phyloP scores from a whole-genome alignment of 2,329 filamentous ascomycete species.

The Alternaria dauci region DNA sequence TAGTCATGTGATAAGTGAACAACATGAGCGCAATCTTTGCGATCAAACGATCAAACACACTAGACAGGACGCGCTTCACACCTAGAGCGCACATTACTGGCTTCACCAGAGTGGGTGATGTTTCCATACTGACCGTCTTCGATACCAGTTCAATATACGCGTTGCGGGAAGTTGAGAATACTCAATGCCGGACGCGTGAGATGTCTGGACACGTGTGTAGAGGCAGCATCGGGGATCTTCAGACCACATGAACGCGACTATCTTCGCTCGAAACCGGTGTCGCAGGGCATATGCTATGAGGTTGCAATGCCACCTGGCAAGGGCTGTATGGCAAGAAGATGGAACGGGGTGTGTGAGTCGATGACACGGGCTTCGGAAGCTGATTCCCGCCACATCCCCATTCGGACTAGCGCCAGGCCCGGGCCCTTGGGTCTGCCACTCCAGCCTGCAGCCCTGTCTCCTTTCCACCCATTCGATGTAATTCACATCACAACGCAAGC shows the following conservation, averaged over 20 bases:
- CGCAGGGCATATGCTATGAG: no score
- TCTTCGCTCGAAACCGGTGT: no score
- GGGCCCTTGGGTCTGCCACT: background rate
- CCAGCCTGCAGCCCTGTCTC: no score
- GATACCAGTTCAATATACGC: background rate
- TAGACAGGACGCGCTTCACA: background rate
- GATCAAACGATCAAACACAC: background rate
- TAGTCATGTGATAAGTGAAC: no score
- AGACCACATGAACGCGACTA: background rate
- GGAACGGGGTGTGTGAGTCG: background rate
- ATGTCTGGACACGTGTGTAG: no score
- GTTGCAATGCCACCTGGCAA: background rate
- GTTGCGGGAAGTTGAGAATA: background rate
- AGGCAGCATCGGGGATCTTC: no score
- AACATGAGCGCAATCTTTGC: background rate
- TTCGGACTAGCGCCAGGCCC: background rate
- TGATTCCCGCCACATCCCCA: background rate
- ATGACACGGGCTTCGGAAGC: background rate
- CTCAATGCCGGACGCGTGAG: background rate
- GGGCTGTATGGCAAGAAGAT: background rate
- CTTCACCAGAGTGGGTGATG: background rate
- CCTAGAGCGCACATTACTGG: background rate
- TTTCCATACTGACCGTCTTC: no score
- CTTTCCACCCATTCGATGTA: background rate
- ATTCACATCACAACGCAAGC: slow-evolving; percentile 24